Evolutionary conservation across 129 eudicot species (phyloP).

Genomic region (Pseudognaphalium luteoalbum): DNA sequence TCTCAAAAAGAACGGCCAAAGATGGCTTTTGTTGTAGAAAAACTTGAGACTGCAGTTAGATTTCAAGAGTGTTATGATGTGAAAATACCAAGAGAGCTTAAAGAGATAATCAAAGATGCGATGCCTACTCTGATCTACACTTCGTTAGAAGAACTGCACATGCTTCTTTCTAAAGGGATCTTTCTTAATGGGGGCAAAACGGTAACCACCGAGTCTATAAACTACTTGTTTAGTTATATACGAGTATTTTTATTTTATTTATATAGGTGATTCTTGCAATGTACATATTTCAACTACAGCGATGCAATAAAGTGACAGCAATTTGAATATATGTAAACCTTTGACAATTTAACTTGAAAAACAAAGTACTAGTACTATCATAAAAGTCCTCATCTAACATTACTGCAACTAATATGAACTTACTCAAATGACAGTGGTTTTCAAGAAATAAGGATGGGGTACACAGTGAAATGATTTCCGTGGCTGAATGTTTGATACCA

Average conservation of each 20-base stretch:
- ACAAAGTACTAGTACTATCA: too few relatives aligned
- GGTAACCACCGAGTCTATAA: slow-evolving; percentile 10
- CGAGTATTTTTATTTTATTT: too few relatives aligned
- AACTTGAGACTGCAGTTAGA: slow-evolving; percentile 7
- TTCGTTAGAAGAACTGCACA: not conserved
- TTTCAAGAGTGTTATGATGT: not conserved
- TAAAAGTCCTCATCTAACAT: too few relatives aligned
- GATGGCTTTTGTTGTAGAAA: slow-evolving; percentile 7
- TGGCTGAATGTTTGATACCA: not conserved
- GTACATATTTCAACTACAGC: too few relatives aligned
- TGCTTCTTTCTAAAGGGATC: slow-evolving; percentile 18
- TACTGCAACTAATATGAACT: too few relatives aligned
- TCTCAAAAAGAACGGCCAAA: slow-evolving; percentile 3
- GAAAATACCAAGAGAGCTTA: not conserved
- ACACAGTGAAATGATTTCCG: slow-evolving; percentile 2
- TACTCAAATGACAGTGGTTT: slow-evolving; percentile 6
- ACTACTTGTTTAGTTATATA: too few relatives aligned
- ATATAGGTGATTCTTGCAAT: too few relatives aligned
- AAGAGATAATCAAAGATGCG: not conserved
- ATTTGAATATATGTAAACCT: too few relatives aligned
- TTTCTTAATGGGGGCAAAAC: not conserved
- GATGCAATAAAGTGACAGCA: too few relatives aligned
- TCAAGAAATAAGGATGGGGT: slow-evolving; percentile 2
- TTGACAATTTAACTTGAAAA: too few relatives aligned
- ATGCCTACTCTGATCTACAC: not conserved